A percentile compares a stretch with the other conserved stretches of the same genome.
Conservation (phyloP, 1,284 basidiomycete species). For the Cystobasidium pallidum region DNA sequence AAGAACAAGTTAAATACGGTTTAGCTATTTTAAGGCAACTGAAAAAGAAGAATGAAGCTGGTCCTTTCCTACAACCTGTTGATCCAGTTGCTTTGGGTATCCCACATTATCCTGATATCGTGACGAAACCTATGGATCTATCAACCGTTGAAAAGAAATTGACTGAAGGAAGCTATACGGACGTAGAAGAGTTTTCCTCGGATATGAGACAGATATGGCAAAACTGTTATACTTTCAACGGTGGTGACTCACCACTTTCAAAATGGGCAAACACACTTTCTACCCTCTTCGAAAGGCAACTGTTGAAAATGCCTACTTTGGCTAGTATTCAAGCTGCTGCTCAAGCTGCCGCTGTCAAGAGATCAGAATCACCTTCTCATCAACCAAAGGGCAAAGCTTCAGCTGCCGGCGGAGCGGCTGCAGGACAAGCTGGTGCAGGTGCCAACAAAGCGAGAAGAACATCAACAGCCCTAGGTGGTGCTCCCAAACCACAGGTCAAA, state of each 20-base stretch:
- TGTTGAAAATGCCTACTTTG: conserved; percentile 74
- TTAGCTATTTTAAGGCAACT: conserved; percentile 76
- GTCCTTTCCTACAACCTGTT: conserved; percentile 83
- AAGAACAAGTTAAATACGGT: conserved; percentile 77
- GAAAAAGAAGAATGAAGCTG: conserved; percentile 83
- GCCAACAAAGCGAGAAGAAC: conserved; percentile 18
- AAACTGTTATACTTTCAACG: conserved; percentile 92
- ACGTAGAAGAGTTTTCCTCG: conserved; percentile 72
- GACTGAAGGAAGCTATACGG: conserved; percentile 69
- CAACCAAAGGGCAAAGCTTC: conserved; percentile 15
- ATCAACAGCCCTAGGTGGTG: conserved; percentile 28
- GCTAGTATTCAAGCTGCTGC: conserved; percentile 18
- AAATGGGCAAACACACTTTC: conserved; percentile 79
- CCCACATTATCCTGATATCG: conserved; percentile 85
- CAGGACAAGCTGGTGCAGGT: conserved; percentile 6
- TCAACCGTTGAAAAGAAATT: conserved; percentile 91
- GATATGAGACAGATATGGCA: conserved; percentile 85
- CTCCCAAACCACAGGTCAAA: conserved; percentile 10
- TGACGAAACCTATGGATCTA: conserved; percentile 93
- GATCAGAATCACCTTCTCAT: conserved; percentile 29
- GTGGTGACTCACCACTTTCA: conserved; percentile 79
- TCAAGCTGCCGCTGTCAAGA: conserved; percentile 19
- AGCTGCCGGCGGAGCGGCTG: no score
- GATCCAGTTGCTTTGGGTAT: conserved; percentile 87
- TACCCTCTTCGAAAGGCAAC: conserved; percentile 82